A percentile compares a stretch with the other conserved stretches of the same genome.
Evolutionary conservation across 345 rosid genomes (phyloP).

Genomic region (Moricandia arvensis): DNA sequence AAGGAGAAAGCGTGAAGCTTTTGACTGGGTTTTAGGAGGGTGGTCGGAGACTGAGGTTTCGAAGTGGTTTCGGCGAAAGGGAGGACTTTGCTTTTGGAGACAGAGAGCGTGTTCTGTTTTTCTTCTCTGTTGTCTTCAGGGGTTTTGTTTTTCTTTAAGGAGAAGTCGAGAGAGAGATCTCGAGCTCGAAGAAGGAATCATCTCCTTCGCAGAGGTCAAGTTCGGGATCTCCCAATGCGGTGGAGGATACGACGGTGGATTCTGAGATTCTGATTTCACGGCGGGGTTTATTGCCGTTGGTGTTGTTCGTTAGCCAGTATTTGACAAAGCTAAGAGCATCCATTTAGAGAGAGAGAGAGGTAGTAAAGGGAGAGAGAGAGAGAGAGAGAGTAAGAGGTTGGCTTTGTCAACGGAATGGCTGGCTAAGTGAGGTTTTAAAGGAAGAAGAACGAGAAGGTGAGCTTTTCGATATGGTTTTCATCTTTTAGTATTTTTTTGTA

Average conservation of each 20-base stretch:
- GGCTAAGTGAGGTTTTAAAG: constrained; percentile 13
- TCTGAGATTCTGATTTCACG: constrained; percentile 36
- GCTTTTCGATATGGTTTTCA: constrained; percentile 51
- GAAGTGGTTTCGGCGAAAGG: constrained; percentile 53
- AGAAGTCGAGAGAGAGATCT: constrained; percentile 56
- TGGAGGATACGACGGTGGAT: constrained; percentile 23
- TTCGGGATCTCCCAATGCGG: constrained; percentile 27
- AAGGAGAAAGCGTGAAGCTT: constrained; percentile 54
- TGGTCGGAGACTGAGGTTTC: constrained; percentile 63
- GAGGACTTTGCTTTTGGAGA: constrained; percentile 68
- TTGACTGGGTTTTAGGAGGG: constrained; percentile 62
- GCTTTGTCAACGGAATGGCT: constrained; percentile 32
- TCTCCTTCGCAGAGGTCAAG: constrained; percentile 62
- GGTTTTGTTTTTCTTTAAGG: constrained; percentile 22
- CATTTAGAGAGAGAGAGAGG: constrained; percentile 36
- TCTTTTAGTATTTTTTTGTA: constrained; percentile 2
- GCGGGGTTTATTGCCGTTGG: constrained; percentile 29
- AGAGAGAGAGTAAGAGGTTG: constrained; percentile 14
- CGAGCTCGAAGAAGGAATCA: constrained; percentile 85
- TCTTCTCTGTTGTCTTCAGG: background rate
- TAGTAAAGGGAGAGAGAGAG: background rate
- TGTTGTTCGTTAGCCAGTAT: constrained; percentile 46
- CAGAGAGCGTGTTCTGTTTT: constrained; percentile 32
- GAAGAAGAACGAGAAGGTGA: constrained; percentile 23
- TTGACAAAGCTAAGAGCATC: constrained; percentile 69